Evolutionary conservation across 306 rosid species (phyloP).

Genomic region (Cyclanthera cordifolia): DNA sequence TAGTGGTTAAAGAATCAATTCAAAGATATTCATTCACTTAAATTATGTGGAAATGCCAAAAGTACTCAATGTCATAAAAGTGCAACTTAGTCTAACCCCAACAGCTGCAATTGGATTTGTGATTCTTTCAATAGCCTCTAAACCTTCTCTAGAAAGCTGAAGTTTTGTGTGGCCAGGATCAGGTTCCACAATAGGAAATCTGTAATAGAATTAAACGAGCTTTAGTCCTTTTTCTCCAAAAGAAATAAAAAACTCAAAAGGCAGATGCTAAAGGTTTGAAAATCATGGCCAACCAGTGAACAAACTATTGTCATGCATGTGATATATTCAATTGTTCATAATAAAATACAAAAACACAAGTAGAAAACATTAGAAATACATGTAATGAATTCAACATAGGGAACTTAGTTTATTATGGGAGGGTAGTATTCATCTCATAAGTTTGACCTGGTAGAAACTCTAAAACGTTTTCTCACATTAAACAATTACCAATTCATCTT

Average conservation of each 20-base stretch:
- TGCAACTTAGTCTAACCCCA: slow-evolving; percentile 46
- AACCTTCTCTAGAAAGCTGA: slow-evolving; percentile 77
- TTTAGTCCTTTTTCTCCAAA: slow-evolving; percentile 9
- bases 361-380: neutral
- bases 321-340: neutral
- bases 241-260: slow-evolving; percentile 8
- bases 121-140: slow-evolving; percentile 73
- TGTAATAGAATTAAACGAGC: slow-evolving; percentile 24
- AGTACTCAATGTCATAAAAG: slow-evolving; percentile 1
- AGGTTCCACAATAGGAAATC: slow-evolving; percentile 88
- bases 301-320: neutral
- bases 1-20: neutral
- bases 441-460: neutral
- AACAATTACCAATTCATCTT: neutral
- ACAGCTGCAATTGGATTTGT: slow-evolving; percentile 82
- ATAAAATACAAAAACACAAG: neutral
- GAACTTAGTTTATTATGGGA: neutral
- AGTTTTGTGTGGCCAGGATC: slow-evolving; percentile 89
- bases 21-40: slow-evolving; percentile 4
- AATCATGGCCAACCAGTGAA: neutral
- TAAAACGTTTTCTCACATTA: neutral
- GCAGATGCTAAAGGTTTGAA: neutral
- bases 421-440: neutral
- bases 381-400: neutral
- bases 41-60: neutral